Evolutionary conservation across 1,139 yeast species (phyloP).

Genomic region (Candida smagusa): DNA sequence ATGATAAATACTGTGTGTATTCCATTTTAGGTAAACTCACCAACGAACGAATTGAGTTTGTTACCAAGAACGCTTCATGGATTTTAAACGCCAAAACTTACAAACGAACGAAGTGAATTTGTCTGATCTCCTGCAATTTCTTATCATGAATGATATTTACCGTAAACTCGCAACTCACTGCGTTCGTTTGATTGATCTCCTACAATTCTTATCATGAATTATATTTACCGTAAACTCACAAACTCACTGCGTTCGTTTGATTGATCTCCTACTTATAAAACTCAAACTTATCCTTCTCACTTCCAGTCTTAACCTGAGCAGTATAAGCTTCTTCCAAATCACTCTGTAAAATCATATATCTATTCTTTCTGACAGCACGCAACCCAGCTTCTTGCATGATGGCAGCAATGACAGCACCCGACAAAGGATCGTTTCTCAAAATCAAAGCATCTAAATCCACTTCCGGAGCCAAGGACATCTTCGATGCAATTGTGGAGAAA

Average conservation of each 20-base stretch:
- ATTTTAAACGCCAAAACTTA: too few relatives aligned
- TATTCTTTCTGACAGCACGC: conserved; percentile 95
- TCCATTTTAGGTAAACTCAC: too few relatives aligned
- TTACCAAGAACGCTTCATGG: too few relatives aligned
- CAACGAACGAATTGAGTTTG: too few relatives aligned
- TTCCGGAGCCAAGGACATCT: conserved; percentile 97
- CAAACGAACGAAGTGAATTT: too few relatives aligned
- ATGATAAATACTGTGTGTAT: too few relatives aligned
- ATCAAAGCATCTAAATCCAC: conserved; percentile 93
- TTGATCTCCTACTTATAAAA: conserved; percentile 68
- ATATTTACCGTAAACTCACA: background rate
- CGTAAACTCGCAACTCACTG: too few relatives aligned
- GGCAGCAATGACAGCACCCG: conserved; percentile 98
- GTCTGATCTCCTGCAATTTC: too few relatives aligned
- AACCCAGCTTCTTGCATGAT: conserved; percentile 99
- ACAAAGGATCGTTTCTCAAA: conserved; percentile 91
- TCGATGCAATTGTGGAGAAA: conserved; percentile 92
- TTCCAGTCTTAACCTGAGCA: conserved; percentile 91
- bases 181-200: too few relatives aligned
- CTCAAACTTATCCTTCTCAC: conserved; percentile 95
- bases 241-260: background rate
- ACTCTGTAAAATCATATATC: conserved; percentile 92
- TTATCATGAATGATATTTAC: too few relatives aligned
- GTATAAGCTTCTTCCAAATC: conserved; percentile 98
- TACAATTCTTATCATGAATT: conserved; percentile 12